A percentile compares a stretch with the other conserved stretches of the same genome.
These are phyloP conservation scores for Scolecobasidium constrictum DNA, from an alignment of 2,329 filamentous ascomycete genomes.

Conservation along the genomic window DNA sequence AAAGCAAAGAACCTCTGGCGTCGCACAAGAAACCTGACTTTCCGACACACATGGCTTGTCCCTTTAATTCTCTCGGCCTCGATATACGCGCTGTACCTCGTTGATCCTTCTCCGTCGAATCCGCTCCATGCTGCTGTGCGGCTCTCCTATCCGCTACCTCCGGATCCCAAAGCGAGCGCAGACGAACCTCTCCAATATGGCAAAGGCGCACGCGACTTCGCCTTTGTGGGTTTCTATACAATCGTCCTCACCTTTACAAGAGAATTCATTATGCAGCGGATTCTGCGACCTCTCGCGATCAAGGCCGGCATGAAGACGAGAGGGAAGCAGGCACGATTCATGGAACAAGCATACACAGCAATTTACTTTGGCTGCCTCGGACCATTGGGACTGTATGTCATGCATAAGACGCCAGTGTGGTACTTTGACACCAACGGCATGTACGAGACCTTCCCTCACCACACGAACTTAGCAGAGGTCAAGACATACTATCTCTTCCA, in stretches of 20 bases:
- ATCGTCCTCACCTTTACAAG: constrained; percentile 85
- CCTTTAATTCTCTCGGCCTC: constrained; percentile 58
- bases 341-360: constrained; percentile 93
- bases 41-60: constrained; percentile 49
- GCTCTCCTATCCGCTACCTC: constrained; percentile 71
- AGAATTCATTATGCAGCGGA: constrained; percentile 89
- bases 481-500: constrained; percentile 96
- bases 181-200: constrained; percentile 56
- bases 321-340: constrained; percentile 79
- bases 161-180: constrained; percentile 33
- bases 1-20: constrained; percentile 33
- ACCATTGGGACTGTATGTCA: constrained; percentile 78
- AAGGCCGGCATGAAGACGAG: constrained; percentile 57
- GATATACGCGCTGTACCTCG: constrained; percentile 57
- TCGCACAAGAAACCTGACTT: constrained; percentile 33
- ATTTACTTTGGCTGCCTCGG: constrained; percentile 79
- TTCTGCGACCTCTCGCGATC: constrained; percentile 67
- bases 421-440: constrained; percentile 88
- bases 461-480: constrained; percentile 66
- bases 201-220: constrained; percentile 78
- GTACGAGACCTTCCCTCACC: constrained; percentile 82
- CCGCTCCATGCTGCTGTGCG: constrained; percentile 74
- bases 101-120: constrained; percentile 69
- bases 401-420: constrained; percentile 86
- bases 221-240: constrained; percentile 82